Base-by-base conservation (phyloP, 2,329 filamentous ascomycete species). In the Curvularia sp. region DNA sequence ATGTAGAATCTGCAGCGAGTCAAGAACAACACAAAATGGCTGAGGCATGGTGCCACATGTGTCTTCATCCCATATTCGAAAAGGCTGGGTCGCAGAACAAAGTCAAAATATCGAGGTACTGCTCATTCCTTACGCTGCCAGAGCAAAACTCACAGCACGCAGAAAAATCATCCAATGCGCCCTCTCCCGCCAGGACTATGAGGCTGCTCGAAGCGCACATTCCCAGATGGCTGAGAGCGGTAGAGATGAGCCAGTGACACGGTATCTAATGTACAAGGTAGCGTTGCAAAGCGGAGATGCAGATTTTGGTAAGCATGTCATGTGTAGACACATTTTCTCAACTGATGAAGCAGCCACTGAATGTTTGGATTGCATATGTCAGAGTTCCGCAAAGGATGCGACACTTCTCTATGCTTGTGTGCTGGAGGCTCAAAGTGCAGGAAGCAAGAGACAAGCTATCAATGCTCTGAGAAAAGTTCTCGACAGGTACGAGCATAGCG, bases 341-440 rank as follows among this genome's bases (percentile, higher is more conserved):
- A 50, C 66, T 68, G 50, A 73, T 52, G 33, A 15, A 24, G 0
- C 83, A 72, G 89, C 89, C n/a, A 75, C 80, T 20, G 82, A 87
- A 46, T 91, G 88, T 68, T 82, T 96, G 2, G 79, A 86, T 26
- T 74, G 78, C 2, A 78, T 97, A 26, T 84, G 82, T 55, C 81
- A 81, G n/a, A 73, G 80, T 6, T 80, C 82, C 0, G 73, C 79
- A 0, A 82, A 84, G 22, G 84, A 88, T 33, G 80, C 82, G 20
- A 86, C 87, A 13, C 85, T 92, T 43, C 80, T 97, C 0, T 92
- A 93, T 63, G 90, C 92, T 1, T 97, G 93, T 67, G 86, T 92
- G 22, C 79, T 92, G 28, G 92, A 96, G 73, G 89, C 92, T 2
- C 88, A 93, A 49, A 81, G 86, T 61, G 79, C 80, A 0, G 86